phyloP scores from a whole-genome alignment of 2,329 filamentous ascomycete species.

The Diaporthe nobilis region DNA sequence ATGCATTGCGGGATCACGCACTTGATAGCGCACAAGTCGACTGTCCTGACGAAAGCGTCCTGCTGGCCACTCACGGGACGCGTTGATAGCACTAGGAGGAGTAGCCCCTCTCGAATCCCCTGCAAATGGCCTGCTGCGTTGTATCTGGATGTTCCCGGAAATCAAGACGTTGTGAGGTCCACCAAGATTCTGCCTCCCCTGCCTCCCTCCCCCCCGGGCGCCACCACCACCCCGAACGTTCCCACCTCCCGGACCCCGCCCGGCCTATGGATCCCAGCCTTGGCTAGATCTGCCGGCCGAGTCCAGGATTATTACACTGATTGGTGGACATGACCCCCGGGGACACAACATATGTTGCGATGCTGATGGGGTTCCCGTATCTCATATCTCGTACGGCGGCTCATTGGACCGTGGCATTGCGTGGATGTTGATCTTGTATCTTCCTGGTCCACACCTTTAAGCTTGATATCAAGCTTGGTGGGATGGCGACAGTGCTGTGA shows the following conservation, averaged over 20 bases:
- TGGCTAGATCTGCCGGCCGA: conserved; percentile 28
- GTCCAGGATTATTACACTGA: background rate
- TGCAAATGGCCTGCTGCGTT: conserved; percentile 16
- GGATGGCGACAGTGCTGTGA: background rate
- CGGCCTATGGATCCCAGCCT: conserved; percentile 22
- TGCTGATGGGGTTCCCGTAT: conserved; percentile 15
- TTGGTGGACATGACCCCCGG: conserved; percentile 15
- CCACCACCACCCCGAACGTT: conserved; percentile 6
- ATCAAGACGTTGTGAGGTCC: background rate
- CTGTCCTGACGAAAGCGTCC: conserved; percentile 16
- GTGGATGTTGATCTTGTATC: conserved; percentile 13
- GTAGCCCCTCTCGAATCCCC: conserved; percentile 6
- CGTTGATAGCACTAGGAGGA: conserved; percentile 16
- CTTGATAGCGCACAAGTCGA: conserved; percentile 29
- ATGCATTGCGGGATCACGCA: conserved; percentile 30
- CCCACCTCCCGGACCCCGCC: conserved; percentile 19
- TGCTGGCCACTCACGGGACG: conserved; percentile 11
- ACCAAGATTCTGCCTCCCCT: background rate
- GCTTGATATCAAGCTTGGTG: conserved; percentile 29
- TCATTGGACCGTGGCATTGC: conserved; percentile 13
- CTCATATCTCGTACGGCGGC: conserved; percentile 5
- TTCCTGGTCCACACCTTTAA: conserved; percentile 23
- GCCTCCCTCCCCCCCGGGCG: background rate
- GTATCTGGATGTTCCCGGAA: background rate
- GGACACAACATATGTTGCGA: background rate